Conservation (phyloP, 768 basidiomycete species). For the Calocera cornea region DNA sequence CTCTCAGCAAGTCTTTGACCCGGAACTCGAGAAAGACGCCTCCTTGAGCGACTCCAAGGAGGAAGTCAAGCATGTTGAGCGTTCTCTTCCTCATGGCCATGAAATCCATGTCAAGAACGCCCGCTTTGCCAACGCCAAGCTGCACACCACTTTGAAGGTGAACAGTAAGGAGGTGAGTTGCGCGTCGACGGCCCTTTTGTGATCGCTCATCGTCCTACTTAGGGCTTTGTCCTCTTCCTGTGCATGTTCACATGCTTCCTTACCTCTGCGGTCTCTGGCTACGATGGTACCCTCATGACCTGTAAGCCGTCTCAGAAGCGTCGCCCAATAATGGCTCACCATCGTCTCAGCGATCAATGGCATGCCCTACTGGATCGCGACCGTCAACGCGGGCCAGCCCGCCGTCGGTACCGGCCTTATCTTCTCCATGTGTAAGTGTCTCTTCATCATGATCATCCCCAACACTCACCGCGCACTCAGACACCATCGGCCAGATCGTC, state of each 20-base stretch:
- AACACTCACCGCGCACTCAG: conserved; percentile 7
- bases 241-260: conserved; percentile 3
- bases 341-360: not conserved
- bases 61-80: not conserved
- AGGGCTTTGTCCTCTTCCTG: conserved; percentile 3
- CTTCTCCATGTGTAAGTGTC: conserved; percentile 18
- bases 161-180: not conserved
- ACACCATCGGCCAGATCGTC: conserved; percentile 21
- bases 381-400: conserved; percentile 15
- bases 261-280: not conserved
- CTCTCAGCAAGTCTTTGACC: not conserved
- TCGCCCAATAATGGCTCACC: not conserved
- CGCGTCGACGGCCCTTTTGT: not conserved
- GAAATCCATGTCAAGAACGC: conserved; percentile 1
- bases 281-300: conserved; percentile 2
- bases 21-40: not conserved
- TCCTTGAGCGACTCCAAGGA: not conserved
- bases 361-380: not conserved
- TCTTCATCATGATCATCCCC: not conserved
- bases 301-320: not conserved
- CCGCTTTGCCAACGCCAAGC: not conserved
- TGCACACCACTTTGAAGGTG: not conserved
- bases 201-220: not conserved
- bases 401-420: conserved; percentile 18
- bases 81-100: not conserved